phyloP scores from a whole-genome alignment of 495 filamentous ascomycete species.

The Penicillium diatomitis region DNA sequence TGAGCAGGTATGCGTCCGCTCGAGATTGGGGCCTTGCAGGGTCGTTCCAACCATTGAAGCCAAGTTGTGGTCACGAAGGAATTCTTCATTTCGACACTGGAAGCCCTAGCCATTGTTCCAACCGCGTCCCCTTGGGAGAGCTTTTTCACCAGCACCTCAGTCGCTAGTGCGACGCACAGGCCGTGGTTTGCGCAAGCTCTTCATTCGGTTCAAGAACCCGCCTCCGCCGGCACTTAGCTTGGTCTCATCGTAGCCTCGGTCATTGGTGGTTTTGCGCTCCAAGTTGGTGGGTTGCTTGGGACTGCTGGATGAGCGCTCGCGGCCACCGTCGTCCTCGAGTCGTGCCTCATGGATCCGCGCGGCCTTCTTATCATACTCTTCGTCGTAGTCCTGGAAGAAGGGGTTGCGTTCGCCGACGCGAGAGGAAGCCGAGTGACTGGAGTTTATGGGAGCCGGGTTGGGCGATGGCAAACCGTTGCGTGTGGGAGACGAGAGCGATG shows the following conservation, averaged over 20 bases:
- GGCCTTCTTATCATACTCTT: conserved; percentile 62
- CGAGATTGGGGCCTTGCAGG: no score
- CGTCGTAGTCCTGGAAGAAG: conserved; percentile 79
- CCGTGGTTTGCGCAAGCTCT: conserved; percentile 62
- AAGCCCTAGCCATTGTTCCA: no score
- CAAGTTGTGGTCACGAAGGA: no score
- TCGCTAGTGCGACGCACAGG: conserved; percentile 36
- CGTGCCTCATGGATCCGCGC: conserved; percentile 46
- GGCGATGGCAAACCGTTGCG: conserved; percentile 22
- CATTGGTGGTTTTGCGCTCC: conserved; percentile 64
- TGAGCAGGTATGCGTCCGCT: no score
- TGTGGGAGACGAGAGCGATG: conserved; percentile 38
- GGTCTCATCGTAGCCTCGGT: conserved; percentile 40
- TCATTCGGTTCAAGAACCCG: conserved; percentile 78
- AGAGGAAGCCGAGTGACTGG: conserved; percentile 23
- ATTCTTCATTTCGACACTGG: no score
- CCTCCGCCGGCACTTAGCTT: conserved; percentile 40
- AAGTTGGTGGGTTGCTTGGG: conserved; percentile 46
- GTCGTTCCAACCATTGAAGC: no score
- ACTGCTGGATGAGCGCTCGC: conserved; percentile 49
- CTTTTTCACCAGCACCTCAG: conserved; percentile 2
- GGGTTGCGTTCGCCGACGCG: conserved; percentile 58
- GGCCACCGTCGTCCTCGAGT: conserved; percentile 37
- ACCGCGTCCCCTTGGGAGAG: no score
- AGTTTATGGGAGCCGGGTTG: conserved; percentile 18